Conservation (phyloP, 257 asterid species). For the Nicotiana otophora region DNA sequence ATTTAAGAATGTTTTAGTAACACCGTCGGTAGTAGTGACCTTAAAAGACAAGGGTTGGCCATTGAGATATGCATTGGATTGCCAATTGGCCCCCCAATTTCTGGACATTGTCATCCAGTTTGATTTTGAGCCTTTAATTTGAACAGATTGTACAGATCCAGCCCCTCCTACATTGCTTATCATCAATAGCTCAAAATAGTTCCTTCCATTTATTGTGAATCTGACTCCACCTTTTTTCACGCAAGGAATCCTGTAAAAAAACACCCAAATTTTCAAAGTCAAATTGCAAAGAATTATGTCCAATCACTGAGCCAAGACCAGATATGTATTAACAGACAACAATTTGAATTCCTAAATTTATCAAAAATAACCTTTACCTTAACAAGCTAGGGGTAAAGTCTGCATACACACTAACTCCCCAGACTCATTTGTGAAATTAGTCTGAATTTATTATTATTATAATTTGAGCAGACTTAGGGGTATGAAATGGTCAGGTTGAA, state of each 20-base stretch:
- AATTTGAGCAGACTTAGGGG: too few relatives aligned
- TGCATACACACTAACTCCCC: too few relatives aligned
- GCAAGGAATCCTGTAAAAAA: constrained; percentile 67
- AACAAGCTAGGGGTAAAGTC: too few relatives aligned
- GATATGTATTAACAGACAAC: too few relatives aligned
- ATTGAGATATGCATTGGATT: constrained; percentile 55
- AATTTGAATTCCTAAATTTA: too few relatives aligned
- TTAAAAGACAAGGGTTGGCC: constrained; percentile 74
- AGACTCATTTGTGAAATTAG: too few relatives aligned
- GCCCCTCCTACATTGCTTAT: constrained; percentile 72
- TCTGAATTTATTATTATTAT: too few relatives aligned
- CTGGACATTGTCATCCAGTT: constrained; percentile 74
- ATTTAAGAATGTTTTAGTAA: constrained; percentile 44
- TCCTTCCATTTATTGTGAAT: constrained; percentile 64
- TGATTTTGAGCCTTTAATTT: constrained; percentile 65
- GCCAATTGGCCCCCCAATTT: constrained; percentile 99
- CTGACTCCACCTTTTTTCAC: constrained; percentile 76
- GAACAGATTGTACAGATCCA: constrained; percentile 59
- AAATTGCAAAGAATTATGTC: neutral
- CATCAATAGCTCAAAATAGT: constrained; percentile 68
- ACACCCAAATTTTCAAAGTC: neutral
- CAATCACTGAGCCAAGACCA: too few relatives aligned
- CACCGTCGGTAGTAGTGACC: constrained; percentile 71
- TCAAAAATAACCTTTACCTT: too few relatives aligned
- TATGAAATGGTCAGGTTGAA: too few relatives aligned